phyloP scores from a whole-genome alignment of 352 stramenopile genomes.

The Globisporangium cystogenes region DNA sequence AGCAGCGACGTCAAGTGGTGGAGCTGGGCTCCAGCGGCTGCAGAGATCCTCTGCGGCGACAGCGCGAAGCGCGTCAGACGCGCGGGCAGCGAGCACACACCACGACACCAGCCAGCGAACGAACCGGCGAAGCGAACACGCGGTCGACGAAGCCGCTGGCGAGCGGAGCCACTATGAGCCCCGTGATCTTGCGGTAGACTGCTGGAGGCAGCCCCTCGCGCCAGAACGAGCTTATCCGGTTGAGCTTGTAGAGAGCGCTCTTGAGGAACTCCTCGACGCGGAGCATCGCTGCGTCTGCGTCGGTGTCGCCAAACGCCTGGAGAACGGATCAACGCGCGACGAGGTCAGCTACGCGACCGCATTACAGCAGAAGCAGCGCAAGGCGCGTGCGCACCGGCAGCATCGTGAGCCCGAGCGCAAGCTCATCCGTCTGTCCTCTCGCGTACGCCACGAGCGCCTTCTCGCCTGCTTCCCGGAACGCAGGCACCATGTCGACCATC shows the following conservation, averaged over 20 bases:
- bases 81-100: background rate
- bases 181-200: conserved; percentile 56
- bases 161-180: conserved; percentile 48
- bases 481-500: conserved; percentile 79
- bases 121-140: conserved; percentile 43
- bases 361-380: background rate
- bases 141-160: conserved; percentile 45
- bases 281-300: conserved; percentile 27
- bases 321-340: too few species aligned
- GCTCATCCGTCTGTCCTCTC: conserved; percentile 32
- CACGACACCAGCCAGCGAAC: background rate
- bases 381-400: conserved; percentile 39
- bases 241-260: conserved; percentile 55
- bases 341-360: too few species aligned
- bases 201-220: conserved; percentile 40
- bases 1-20: conserved; percentile 42
- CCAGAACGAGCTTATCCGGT: conserved; percentile 54
- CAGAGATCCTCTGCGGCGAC: conserved; percentile 42
- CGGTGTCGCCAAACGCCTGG: conserved; percentile 36
- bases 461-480: conserved; percentile 57
- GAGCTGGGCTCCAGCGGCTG: conserved; percentile 31
- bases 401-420: conserved; percentile 25
- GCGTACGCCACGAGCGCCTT: conserved; percentile 41
- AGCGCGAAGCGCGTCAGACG: background rate
- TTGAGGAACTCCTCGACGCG: conserved; percentile 58